These are phyloP conservation scores for Colletotrichum abscissum DNA, from an alignment of 2,329 filamentous ascomycete species.

Conservation along the genomic window DNA sequence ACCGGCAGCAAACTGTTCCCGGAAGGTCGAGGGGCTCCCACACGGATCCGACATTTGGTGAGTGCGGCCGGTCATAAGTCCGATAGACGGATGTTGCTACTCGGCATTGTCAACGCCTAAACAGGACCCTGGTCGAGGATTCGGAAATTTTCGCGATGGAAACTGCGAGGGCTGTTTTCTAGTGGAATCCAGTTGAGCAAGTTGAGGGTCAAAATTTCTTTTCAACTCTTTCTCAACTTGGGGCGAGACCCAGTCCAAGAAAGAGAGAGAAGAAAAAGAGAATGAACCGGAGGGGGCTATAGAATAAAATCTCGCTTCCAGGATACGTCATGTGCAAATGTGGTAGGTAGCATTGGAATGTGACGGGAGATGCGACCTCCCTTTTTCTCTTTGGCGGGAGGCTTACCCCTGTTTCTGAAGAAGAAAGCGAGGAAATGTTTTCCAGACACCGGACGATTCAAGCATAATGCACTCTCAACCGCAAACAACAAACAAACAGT, in stretches of 20 bases:
- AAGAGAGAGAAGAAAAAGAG: background rate
- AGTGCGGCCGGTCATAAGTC: background rate
- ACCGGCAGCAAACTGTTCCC: conserved; percentile 23
- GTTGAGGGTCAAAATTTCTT: background rate
- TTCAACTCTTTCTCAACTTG: background rate
- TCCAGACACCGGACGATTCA: conserved; percentile 32
- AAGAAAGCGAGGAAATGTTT: conserved; percentile 7
- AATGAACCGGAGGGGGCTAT: background rate
- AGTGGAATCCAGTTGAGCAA: background rate
- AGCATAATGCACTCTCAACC: conserved; percentile 15
- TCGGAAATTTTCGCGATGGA: conserved; percentile 27
- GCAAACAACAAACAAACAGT: conserved; percentile 18
- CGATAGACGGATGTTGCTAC: background rate
- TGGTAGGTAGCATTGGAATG: conserved; percentile 21
- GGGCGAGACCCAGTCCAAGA: background rate
- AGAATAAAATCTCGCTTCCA: conserved; percentile 16
- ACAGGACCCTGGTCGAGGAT: background rate
- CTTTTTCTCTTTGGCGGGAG: conserved; percentile 3
- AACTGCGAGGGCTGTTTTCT: background rate
- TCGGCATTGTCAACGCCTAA: background rate
- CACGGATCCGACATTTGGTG: background rate
- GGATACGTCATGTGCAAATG: conserved; percentile 12
- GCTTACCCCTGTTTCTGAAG: conserved; percentile 10
- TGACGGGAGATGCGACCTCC: conserved; percentile 17
- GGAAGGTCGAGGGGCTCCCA: background rate